Evolutionary conservation across 805 yeast species (phyloP).

Genomic region (Geotrichum ghanense): DNA sequence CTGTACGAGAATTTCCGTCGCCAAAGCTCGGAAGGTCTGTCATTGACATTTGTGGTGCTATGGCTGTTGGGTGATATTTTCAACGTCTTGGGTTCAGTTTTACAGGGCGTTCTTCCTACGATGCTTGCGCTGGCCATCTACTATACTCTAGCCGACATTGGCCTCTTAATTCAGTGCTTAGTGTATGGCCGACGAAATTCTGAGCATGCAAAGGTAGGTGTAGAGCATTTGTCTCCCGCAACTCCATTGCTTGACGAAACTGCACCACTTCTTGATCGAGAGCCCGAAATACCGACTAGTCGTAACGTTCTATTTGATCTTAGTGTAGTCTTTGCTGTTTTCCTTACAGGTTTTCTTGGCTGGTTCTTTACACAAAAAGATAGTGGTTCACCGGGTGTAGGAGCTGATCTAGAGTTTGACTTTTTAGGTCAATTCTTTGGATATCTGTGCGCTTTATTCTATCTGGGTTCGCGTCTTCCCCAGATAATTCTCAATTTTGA

Average conservation of each 20-base stretch:
- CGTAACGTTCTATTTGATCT: constrained; percentile 16
- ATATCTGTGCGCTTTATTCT: constrained; percentile 36
- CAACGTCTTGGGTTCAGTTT: constrained; percentile 80
- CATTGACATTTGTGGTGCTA: constrained; percentile 70
- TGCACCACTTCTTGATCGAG: constrained; percentile 7
- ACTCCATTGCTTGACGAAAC: constrained; percentile 56
- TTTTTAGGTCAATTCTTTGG: constrained; percentile 83
- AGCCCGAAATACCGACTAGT: constrained; percentile 5
- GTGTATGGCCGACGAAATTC: constrained; percentile 53
- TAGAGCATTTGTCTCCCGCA: constrained; percentile 78
- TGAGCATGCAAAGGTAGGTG: constrained; percentile 38
- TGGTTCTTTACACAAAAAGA: constrained; percentile 63
- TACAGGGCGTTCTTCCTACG: constrained; percentile 87
- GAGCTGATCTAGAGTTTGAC: constrained; percentile 44
- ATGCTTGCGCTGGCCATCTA: constrained; percentile 83
- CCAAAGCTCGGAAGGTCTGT: constrained; percentile 81
- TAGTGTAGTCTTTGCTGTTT: constrained; percentile 53
- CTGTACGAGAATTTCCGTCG: constrained; percentile 83
- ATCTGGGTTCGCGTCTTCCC: constrained; percentile 81
- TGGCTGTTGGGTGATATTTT: constrained; percentile 95
- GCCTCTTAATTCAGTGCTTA: constrained; percentile 72
- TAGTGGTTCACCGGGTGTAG: constrained; percentile 20
- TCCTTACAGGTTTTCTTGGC: constrained; percentile 74
- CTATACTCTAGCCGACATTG: constrained; percentile 83
- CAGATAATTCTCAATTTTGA: constrained; percentile 77